Evolutionary conservation across 495 filamentous ascomycete species (phyloP).

Genomic region (Daldinia loculata): DNA sequence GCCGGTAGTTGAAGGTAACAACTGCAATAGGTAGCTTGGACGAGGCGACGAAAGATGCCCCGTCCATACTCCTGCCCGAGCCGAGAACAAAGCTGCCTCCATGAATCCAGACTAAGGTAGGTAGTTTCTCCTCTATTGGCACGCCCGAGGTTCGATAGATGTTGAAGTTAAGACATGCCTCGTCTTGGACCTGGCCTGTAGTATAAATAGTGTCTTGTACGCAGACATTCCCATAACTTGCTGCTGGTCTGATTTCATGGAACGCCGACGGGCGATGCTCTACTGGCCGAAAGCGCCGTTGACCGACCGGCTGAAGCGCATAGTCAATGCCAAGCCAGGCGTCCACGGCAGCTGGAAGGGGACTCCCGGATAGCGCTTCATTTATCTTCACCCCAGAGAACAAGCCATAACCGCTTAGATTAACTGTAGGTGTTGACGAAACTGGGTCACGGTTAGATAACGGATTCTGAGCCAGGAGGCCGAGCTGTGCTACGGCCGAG

Average conservation of each 20-base stretch:
- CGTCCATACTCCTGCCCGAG: constrained; percentile 1
- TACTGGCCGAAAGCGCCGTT: not conserved
- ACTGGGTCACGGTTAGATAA: no score
- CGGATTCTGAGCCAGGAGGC: constrained; percentile 4
- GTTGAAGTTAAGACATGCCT: constrained; percentile 7
- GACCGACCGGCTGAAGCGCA: constrained; percentile 7
- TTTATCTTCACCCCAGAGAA: not conserved
- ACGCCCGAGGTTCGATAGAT: constrained; percentile 1
- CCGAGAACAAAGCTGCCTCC: constrained; percentile 2
- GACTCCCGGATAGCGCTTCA: not conserved
- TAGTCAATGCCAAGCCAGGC: constrained; percentile 6
- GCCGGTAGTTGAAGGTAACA: constrained; percentile 10
- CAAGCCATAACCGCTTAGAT: not conserved
- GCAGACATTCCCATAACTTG: constrained; percentile 5
- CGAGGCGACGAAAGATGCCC: constrained; percentile 1
- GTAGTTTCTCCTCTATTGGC: not conserved
- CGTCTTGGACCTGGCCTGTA: not conserved
- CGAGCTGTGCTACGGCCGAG: not conserved
- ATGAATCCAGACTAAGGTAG: constrained; percentile 5
- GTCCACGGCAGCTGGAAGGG: constrained; percentile 2
- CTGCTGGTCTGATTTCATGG: not conserved
- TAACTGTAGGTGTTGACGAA: constrained; percentile 1
- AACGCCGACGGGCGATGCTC: not conserved
- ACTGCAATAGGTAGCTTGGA: constrained; percentile 5
- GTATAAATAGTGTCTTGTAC: not conserved